A percentile compares a stretch with the other conserved stretches of the same genome.
phyloP scores from a whole-genome alignment of 164 flowering plant genomes.

The Nymphaea colorata region DNA sequence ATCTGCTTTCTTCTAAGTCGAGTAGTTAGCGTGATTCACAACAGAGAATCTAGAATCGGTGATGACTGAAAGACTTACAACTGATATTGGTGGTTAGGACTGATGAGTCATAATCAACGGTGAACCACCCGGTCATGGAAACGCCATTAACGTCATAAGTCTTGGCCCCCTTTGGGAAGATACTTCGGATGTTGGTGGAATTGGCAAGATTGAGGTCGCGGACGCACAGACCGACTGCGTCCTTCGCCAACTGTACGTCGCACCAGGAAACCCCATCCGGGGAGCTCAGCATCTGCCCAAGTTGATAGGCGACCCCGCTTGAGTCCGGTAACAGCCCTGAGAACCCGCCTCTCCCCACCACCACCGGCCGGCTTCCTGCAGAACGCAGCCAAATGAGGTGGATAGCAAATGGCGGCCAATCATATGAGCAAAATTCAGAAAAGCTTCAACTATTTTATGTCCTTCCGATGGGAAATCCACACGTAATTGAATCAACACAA shows the following conservation, averaged over 20 bases:
- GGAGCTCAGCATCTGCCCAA: slow-evolving; percentile 14
- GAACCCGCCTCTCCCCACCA: slow-evolving; percentile 45
- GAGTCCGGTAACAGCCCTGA: slow-evolving; percentile 43
- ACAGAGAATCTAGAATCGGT: too few relatives aligned
- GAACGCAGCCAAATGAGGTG: slow-evolving; percentile 1
- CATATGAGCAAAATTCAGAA: too few relatives aligned
- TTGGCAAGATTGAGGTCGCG: slow-evolving; percentile 45
- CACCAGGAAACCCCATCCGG: slow-evolving; percentile 48
- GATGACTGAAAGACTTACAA: slow-evolving; percentile 30
- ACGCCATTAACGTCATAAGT: slow-evolving; percentile 56
- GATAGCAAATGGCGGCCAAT: too few relatives aligned
- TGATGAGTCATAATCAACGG: slow-evolving; percentile 51
- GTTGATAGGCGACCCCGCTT: slow-evolving; percentile 18
- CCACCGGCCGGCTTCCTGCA: slow-evolving; percentile 49
- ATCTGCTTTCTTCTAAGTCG: too few relatives aligned
- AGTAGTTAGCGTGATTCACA: too few relatives aligned
- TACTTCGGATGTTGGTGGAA: slow-evolving; percentile 17
- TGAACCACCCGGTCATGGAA: slow-evolving; percentile 42
- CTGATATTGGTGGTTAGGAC: slow-evolving; percentile 22
- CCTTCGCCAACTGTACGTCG: slow-evolving; percentile 85
- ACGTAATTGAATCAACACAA: too few relatives aligned
- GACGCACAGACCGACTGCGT: slow-evolving; percentile 61
- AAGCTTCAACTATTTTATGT: too few relatives aligned
- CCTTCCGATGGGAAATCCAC: too few relatives aligned
- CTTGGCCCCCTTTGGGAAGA: slow-evolving; percentile 10